Conservation (phyloP, 2,329 filamentous ascomycete genomes). For the Penicillium sp. region DNA sequence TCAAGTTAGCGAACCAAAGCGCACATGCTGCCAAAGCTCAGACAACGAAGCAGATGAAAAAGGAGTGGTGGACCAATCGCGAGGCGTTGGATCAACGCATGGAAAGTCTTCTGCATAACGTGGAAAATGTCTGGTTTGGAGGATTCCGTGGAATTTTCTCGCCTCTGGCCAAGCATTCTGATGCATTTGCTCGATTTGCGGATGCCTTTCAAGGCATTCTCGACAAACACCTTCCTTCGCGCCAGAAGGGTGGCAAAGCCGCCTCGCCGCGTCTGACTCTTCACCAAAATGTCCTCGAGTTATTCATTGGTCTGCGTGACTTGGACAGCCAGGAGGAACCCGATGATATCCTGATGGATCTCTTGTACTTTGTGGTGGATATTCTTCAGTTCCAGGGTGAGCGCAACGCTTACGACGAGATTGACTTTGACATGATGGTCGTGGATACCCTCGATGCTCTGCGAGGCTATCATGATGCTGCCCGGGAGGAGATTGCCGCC, state of each 20-base stretch:
- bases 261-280: constrained; percentile 48
- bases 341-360: constrained; percentile 82
- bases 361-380: constrained; percentile 94
- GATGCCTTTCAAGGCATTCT: constrained; percentile 72
- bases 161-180: constrained; percentile 57
- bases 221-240: constrained; percentile 78
- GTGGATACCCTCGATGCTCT: constrained; percentile 83
- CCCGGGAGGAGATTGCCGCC: constrained; percentile 30
- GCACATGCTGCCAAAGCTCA: constrained; percentile 70
- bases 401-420: constrained; percentile 92
- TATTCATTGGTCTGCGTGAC: constrained; percentile 81
- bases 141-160: constrained; percentile 95
- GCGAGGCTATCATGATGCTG: constrained; percentile 63
- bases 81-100: constrained; percentile 73
- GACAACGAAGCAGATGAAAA: constrained; percentile 66
- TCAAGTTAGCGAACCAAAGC: constrained; percentile 72
- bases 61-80: constrained; percentile 83
- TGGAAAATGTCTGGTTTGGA: constrained; percentile 90
- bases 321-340: constrained; percentile 66
- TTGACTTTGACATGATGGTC: constrained; percentile 89
- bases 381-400: constrained; percentile 96
- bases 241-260: constrained; percentile 55
- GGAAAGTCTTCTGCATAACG: constrained; percentile 69
- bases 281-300: constrained; percentile 66
- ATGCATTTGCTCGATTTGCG: constrained; percentile 68